Conservation (phyloP, 1,284 basidiomycete genomes). For the Leccinum pachyderme region DNA sequence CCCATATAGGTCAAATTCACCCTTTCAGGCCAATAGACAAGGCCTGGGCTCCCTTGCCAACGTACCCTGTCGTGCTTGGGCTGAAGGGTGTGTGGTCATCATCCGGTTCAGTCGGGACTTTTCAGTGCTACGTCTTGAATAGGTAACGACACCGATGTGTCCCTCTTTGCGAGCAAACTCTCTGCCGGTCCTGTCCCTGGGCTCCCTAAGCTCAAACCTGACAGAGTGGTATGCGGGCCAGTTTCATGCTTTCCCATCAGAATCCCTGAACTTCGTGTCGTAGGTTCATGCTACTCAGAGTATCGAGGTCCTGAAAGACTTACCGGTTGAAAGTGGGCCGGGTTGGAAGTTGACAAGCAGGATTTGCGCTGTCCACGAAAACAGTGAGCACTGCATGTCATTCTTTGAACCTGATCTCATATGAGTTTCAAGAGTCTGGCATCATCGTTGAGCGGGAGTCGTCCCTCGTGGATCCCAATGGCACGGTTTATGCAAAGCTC, state of each 20-base stretch:
- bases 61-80: constrained; percentile 50
- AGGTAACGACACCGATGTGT: constrained; percentile 60
- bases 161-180: constrained; percentile 58
- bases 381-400: constrained; percentile 47
- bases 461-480: constrained; percentile 59
- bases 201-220: constrained; percentile 64
- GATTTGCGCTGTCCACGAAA: constrained; percentile 69
- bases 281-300: constrained; percentile 75
- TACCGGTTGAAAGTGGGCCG: constrained; percentile 62
- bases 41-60: constrained; percentile 52
- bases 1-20: not conserved
- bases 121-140: not conserved
- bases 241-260: not conserved
- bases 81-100: constrained; percentile 49
- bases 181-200: constrained; percentile 50
- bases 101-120: not conserved
- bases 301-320: constrained; percentile 67
- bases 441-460: constrained; percentile 69
- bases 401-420: not conserved
- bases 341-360: constrained; percentile 66
- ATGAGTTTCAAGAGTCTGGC: constrained; percentile 57
- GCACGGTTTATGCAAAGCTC: constrained; percentile 67
- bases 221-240: constrained; percentile 51
- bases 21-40: constrained; percentile 36
- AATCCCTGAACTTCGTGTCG: not conserved